Conservation (phyloP, 2,329 filamentous ascomycete genomes). For the Alternaria rosae region DNA sequence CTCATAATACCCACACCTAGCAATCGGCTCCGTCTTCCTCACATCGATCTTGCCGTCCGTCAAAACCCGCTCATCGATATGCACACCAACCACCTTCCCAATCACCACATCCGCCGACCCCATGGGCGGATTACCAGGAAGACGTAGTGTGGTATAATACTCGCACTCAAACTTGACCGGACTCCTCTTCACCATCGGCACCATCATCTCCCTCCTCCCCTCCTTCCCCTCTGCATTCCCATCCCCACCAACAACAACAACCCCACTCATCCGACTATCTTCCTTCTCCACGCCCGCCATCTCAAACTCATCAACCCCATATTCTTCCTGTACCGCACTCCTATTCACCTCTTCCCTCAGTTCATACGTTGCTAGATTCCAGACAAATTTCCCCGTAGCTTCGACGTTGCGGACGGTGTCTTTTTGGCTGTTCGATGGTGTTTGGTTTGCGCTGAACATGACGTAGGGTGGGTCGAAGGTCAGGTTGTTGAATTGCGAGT, state of each 20-base stretch:
- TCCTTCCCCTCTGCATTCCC: not conserved
- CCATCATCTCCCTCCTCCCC: slow-evolving; percentile 12
- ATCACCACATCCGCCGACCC: slow-evolving; percentile 66
- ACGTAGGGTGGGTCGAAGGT: slow-evolving; percentile 70
- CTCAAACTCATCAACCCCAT: slow-evolving; percentile 64
- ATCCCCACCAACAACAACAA: slow-evolving; percentile 12
- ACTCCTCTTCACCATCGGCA: slow-evolving; percentile 62
- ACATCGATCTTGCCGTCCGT: slow-evolving; percentile 65
- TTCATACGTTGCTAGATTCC: slow-evolving; percentile 66
- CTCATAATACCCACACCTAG: slow-evolving; percentile 66
- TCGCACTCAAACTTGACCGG: slow-evolving; percentile 67
- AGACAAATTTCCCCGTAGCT: slow-evolving; percentile 63
- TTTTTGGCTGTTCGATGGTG: slow-evolving; percentile 56
- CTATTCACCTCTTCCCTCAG: slow-evolving; percentile 64
- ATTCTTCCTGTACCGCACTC: slow-evolving; percentile 59
- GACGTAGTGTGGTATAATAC: slow-evolving; percentile 60
- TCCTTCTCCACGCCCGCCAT: slow-evolving; percentile 60
- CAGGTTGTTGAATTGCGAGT: slow-evolving; percentile 69
- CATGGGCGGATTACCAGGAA: slow-evolving; percentile 66
- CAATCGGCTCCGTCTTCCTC: slow-evolving; percentile 65
- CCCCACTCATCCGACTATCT: slow-evolving; percentile 48
- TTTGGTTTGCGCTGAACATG: slow-evolving; percentile 68
- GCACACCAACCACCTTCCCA: slow-evolving; percentile 63
- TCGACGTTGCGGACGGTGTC: slow-evolving; percentile 66
- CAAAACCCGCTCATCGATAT: slow-evolving; percentile 63